Base-by-base conservation (phyloP, 2,329 filamentous ascomycete species). In the Myriosclerotinia curreyana region DNA sequence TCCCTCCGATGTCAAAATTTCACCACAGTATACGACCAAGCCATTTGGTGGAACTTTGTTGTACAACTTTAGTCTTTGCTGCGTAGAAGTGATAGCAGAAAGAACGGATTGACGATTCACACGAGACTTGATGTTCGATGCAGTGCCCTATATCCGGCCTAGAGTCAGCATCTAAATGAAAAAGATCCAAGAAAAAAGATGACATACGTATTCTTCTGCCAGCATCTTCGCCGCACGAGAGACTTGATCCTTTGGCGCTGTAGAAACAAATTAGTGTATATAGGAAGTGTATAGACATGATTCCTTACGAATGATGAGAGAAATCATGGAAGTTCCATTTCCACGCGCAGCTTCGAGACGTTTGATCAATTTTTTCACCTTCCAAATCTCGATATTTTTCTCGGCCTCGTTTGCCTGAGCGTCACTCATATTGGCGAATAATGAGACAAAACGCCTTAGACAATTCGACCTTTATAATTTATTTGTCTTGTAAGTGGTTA, bases 311-410 rank as follows among this genome's bases (percentile, higher is more conserved):
- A 99, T 98, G 74, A 99, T 97, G 79, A 99, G 86, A 69, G 94
- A 98, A 80, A 99, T 99, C 95, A 99, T 99, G 82, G 89, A 94
- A 69, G 95, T 99, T 81, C 95, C 95, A 86, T 99, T 99, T 77
- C 95, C 95, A 77, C 96, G 86, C 72, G 96, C 96, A 68, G 92
- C 90, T 80, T 98, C 95, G 74, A 99, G 91, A 74, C 95, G 91
- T 82, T 98, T 99, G 82, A 99, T 96, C 76, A 99, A 83, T 84
- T 99, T 99, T 86, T 99, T 99, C 76, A 99, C 93, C 89, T 99
- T 97, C 91, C 90, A 93, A 82, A 88, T 89, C 80, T 89, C 86
- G 74, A 89, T 89, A 80, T 98, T 99, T 86, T 98, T 98, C 86
- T 99, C 95, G 73, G 94, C 94, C 80, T 98, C 95, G 81, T 89